Conservation (phyloP, 1,139 yeast species). For the Saccharomyces pastorianus region DNA sequence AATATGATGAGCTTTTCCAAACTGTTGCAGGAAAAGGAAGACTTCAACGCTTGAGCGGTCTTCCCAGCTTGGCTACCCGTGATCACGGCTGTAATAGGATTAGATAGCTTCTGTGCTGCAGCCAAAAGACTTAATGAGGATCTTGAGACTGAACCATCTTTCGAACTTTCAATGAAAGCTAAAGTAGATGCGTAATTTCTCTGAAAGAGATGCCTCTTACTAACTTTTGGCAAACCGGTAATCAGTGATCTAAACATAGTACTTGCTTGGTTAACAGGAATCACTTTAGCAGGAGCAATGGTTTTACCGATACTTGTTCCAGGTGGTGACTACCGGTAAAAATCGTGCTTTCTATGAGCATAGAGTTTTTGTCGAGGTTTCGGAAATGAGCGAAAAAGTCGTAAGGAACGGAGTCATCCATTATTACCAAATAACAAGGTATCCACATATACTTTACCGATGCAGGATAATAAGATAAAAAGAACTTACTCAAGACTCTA, state of each 20-base stretch:
- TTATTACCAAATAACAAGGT: too few species aligned
- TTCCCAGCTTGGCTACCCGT: constrained; percentile 47
- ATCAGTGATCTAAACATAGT: not conserved
- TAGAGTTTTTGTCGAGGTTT: too few species aligned
- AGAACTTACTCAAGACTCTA: too few species aligned
- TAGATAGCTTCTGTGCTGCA: constrained; percentile 58
- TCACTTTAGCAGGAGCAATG: too few species aligned
- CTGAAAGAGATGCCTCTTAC: not conserved
- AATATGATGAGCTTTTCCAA: constrained; percentile 44
- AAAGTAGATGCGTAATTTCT: constrained; percentile 49
- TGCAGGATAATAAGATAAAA: too few species aligned
- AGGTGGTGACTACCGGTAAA: too few species aligned
- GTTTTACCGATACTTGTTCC: too few species aligned
- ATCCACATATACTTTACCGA: too few species aligned
- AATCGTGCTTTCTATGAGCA: too few species aligned
- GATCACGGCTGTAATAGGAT: constrained; percentile 56
- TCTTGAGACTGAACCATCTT: constrained; percentile 47
- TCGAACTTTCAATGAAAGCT: constrained; percentile 59
- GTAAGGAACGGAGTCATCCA: too few species aligned
- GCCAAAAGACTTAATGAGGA: constrained; percentile 58
- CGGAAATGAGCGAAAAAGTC: too few species aligned
- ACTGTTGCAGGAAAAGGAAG: constrained; percentile 33
- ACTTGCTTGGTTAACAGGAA: not conserved
- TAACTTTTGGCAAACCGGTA: not conserved
- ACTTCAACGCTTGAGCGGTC: constrained; percentile 34